Conservation (phyloP, 2,329 filamentous ascomycete species). For the Trichophaea hybrida region DNA sequence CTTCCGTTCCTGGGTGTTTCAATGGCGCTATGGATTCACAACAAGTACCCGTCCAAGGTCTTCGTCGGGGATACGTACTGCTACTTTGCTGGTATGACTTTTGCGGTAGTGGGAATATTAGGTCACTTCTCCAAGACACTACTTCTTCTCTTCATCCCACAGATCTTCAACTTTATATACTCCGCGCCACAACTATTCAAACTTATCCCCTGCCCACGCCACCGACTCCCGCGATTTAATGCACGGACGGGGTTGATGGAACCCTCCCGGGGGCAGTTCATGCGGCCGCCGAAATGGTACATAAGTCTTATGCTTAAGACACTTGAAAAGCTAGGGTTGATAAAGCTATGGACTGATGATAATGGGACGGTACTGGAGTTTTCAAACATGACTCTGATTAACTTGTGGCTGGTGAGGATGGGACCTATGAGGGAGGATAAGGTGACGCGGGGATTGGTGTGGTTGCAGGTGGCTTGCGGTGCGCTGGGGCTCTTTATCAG, state of each 20-base stretch:
- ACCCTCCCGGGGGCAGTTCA: slow-evolving; percentile 59
- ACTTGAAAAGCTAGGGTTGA: slow-evolving; percentile 51
- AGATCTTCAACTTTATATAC: slow-evolving; percentile 94
- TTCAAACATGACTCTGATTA: slow-evolving; percentile 83
- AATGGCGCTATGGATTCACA: slow-evolving; percentile 70
- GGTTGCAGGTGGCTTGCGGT: slow-evolving; percentile 62
- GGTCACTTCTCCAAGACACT: slow-evolving; percentile 98
- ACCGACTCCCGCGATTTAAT: slow-evolving; percentile 82
- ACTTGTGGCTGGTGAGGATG: slow-evolving; percentile 91
- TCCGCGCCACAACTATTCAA: slow-evolving; percentile 84
- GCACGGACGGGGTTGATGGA: slow-evolving; percentile 70
- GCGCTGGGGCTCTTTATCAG: slow-evolving; percentile 71
- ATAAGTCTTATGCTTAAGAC: slow-evolving; percentile 52
- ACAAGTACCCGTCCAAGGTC: slow-evolving; percentile 88
- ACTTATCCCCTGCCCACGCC: slow-evolving; percentile 78
- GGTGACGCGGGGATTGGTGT: slow-evolving; percentile 63
- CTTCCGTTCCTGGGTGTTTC: slow-evolving; percentile 91
- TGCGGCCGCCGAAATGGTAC: slow-evolving; percentile 51
- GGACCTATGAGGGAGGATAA: slow-evolving; percentile 79
- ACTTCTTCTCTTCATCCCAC: slow-evolving; percentile 75
- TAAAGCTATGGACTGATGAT: slow-evolving; percentile 50
- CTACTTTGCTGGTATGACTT: slow-evolving; percentile 98
- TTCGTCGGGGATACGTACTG: slow-evolving; percentile 99
- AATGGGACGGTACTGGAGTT: slow-evolving; percentile 61
- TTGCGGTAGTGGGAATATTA: slow-evolving; percentile 89